A percentile compares a stretch with the other conserved stretches of the same genome.
phyloP scores from a whole-genome alignment of 1,139 yeast species.

The Suhomyces ambrosiae region DNA sequence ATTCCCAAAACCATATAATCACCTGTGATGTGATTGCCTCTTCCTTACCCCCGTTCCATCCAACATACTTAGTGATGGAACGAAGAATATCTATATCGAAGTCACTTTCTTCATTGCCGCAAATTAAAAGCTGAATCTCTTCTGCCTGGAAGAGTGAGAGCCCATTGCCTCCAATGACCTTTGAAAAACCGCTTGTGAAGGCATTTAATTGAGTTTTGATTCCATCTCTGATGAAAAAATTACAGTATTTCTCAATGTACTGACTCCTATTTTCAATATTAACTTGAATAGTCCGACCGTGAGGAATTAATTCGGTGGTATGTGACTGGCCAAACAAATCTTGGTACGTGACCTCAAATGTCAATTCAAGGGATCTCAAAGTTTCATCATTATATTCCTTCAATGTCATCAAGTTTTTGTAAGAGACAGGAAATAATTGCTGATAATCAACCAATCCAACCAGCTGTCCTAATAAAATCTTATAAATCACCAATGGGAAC shows the following conservation, averaged over 20 bases:
- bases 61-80: conserved; percentile 71
- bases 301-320: conserved; percentile 53
- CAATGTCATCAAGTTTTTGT: conserved; percentile 57
- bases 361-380: conserved; percentile 32
- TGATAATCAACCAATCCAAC: conserved; percentile 63
- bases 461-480: conserved; percentile 62
- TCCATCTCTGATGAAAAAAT: conserved; percentile 59
- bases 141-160: conserved; percentile 74
- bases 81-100: conserved; percentile 69
- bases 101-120: conserved; percentile 71
- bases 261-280: conserved; percentile 54
- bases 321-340: conserved; percentile 42
- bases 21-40: conserved; percentile 41
- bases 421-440: conserved; percentile 68
- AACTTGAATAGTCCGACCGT: conserved; percentile 59
- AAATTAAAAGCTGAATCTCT: conserved; percentile 75
- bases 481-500: conserved; percentile 77
- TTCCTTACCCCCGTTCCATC: conserved; percentile 47
- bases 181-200: conserved; percentile 69
- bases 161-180: conserved; percentile 81
- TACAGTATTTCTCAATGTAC: conserved; percentile 64
- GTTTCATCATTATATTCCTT: conserved; percentile 41
- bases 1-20: conserved; percentile 85
- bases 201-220: conserved; percentile 55
- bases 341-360: conserved; percentile 42